phyloP scores from a whole-genome alignment of 371 early-diverging fungal genomes.

The Actinomucor elegans region DNA sequence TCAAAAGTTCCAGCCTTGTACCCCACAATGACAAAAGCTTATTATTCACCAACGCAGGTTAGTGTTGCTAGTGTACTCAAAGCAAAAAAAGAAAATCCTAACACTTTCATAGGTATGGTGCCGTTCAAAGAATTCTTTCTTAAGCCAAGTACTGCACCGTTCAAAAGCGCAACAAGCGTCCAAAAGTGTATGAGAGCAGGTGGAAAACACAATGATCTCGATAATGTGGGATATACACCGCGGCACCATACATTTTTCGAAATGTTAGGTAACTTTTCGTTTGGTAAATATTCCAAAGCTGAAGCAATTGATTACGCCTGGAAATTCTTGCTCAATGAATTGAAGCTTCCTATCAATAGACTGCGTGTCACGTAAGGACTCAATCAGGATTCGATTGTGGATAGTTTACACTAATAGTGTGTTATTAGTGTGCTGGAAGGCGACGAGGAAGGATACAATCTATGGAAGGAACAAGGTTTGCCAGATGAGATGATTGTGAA shows the following conservation, averaged over 20 bases:
- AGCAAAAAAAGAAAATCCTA: background rate
- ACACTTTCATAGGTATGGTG: constrained; percentile 63
- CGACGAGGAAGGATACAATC: constrained; percentile 63
- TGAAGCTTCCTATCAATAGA: constrained; percentile 57
- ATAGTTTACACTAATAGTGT: too few relatives aligned
- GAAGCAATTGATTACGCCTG: constrained; percentile 70
- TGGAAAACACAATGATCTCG: constrained; percentile 82
- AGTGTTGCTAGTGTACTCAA: background rate
- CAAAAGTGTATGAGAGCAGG: constrained; percentile 83
- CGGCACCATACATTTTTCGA: constrained; percentile 86
- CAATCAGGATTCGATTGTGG: too few relatives aligned
- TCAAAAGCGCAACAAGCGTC: constrained; percentile 59
- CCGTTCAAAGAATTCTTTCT: constrained; percentile 76
- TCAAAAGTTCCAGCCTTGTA: constrained; percentile 60
- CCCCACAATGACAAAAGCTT: constrained; percentile 73
- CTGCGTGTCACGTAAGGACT: constrained; percentile 72
- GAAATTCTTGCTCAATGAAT: constrained; percentile 67
- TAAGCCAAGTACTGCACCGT: constrained; percentile 64
- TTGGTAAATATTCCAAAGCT: constrained; percentile 66
- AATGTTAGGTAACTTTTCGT: constrained; percentile 85
- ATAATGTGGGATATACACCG: constrained; percentile 78
- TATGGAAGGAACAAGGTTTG: constrained; percentile 71
- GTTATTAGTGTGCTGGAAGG: constrained; percentile 63
- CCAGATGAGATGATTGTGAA: constrained; percentile 58
- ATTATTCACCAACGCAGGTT: constrained; percentile 79